phyloP scores from a whole-genome alignment of 495 filamentous ascomycete species.

The Ramalina intermedia region DNA sequence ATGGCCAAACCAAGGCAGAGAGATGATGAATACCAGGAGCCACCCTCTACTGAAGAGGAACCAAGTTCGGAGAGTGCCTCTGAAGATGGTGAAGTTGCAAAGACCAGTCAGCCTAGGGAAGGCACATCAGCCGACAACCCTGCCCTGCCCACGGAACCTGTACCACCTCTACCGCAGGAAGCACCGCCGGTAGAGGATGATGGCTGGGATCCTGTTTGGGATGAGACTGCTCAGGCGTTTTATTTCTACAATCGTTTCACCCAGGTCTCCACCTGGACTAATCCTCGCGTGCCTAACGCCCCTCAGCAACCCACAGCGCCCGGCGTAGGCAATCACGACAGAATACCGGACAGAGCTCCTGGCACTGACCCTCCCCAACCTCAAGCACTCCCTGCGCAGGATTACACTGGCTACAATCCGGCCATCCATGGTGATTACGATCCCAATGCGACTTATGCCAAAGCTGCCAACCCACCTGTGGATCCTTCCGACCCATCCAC shows the following conservation, averaged over 20 bases:
- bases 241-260: slow-evolving; percentile 89
- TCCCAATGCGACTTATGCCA: slow-evolving; percentile 80
- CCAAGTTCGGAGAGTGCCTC: not conserved
- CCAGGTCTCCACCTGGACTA: slow-evolving; percentile 68
- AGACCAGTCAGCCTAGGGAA: not conserved
- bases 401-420: slow-evolving; percentile 73
- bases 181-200: slow-evolving; percentile 49
- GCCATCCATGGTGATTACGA: slow-evolving; percentile 94
- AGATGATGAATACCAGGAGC: too few species aligned
- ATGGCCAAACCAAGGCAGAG: too few species aligned
- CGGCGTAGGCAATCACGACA: slow-evolving; percentile 15
- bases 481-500: slow-evolving; percentile 18
- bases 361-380: slow-evolving; percentile 14
- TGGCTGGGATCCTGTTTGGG: slow-evolving; percentile 83
- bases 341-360: slow-evolving; percentile 20
- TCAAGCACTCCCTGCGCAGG: not conserved
- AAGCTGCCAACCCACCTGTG: slow-evolving; percentile 24
- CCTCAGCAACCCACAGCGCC: slow-evolving; percentile 9
- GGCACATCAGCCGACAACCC: slow-evolving; percentile 17
- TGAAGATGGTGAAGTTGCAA: slow-evolving; percentile 1
- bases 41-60: too few species aligned
- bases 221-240: slow-evolving; percentile 50
- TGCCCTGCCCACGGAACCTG: slow-evolving; percentile 36
- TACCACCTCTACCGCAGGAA: slow-evolving; percentile 37
- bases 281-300: slow-evolving; percentile 57